phyloP scores from a whole-genome alignment of 2,329 filamentous ascomycete species.

The Alternaria rosae region DNA sequence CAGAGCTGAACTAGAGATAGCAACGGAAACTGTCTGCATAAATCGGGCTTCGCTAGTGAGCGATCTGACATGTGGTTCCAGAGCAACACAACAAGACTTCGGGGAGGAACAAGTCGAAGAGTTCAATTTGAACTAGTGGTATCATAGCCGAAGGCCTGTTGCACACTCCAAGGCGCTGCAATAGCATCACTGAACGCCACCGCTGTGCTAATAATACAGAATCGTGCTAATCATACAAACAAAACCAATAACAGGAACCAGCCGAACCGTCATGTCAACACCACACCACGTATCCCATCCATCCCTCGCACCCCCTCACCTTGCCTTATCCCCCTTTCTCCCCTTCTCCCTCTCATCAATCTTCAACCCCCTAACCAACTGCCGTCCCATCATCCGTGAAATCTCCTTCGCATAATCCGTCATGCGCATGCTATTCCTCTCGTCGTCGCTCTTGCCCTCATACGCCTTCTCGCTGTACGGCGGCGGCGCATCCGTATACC shows the following conservation, averaged over 20 bases:
- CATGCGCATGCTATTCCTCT: slow-evolving; percentile 30
- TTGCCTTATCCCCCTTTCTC: not conserved
- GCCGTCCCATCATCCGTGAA: slow-evolving; percentile 36
- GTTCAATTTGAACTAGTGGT: not conserved
- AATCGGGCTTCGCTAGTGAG: not conserved
- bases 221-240: slow-evolving; percentile 1
- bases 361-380: slow-evolving; percentile 32
- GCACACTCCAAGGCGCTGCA: not conserved
- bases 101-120: not conserved
- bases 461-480: slow-evolving; percentile 32
- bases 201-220: slow-evolving; percentile 7
- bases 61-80: not conserved
- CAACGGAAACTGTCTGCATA: accelerated
- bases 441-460: slow-evolving; percentile 33
- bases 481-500: slow-evolving; percentile 31
- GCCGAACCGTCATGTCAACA: not conserved
- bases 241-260: not conserved
- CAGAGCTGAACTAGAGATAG: not conserved
- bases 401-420: slow-evolving; percentile 38
- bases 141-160: not conserved
- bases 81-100: not conserved
- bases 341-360: slow-evolving; percentile 15
- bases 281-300: not conserved
- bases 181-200: slow-evolving; percentile 1
- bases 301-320: not conserved